phyloP scores from a whole-genome alignment of 257 asterid species.

The Asclepias syriaca region DNA sequence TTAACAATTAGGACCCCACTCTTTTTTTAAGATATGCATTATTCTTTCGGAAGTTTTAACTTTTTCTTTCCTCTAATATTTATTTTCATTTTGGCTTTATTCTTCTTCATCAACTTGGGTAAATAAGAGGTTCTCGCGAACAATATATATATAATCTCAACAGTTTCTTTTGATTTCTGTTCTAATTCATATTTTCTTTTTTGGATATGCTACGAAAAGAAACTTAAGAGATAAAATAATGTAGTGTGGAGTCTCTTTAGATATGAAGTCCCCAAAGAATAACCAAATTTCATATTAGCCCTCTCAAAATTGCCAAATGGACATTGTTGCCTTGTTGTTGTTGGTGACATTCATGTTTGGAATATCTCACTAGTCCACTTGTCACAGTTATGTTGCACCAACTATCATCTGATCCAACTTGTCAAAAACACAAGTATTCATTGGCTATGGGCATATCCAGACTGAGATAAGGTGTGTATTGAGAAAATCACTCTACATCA shows the following conservation, averaged over 20 bases:
- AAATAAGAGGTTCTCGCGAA: not conserved
- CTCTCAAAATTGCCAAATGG: not conserved
- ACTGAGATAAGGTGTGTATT: constrained; percentile 36
- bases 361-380: constrained; percentile 13
- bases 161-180: not conserved
- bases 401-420: constrained; percentile 27
- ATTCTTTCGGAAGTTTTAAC: not conserved
- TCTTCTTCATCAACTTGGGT: not conserved
- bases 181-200: too few species aligned
- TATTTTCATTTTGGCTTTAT: constrained; percentile 1
- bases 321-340: not conserved
- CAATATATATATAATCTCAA: not conserved
- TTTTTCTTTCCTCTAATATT: not conserved
- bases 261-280: too few species aligned
- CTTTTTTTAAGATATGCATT: not conserved
- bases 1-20: constrained; percentile 4
- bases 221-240: too few species aligned
- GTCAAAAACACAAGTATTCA: constrained; percentile 22
- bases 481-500: constrained; percentile 25
- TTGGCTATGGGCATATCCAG: constrained; percentile 38
- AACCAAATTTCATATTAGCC: too few species aligned
- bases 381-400: constrained; percentile 15
- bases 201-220: too few species aligned
- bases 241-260: too few species aligned
- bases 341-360: not conserved